Evolutionary conservation across 2,329 filamentous ascomycete species (phyloP).

Genomic region (Claviceps monticola): DNA sequence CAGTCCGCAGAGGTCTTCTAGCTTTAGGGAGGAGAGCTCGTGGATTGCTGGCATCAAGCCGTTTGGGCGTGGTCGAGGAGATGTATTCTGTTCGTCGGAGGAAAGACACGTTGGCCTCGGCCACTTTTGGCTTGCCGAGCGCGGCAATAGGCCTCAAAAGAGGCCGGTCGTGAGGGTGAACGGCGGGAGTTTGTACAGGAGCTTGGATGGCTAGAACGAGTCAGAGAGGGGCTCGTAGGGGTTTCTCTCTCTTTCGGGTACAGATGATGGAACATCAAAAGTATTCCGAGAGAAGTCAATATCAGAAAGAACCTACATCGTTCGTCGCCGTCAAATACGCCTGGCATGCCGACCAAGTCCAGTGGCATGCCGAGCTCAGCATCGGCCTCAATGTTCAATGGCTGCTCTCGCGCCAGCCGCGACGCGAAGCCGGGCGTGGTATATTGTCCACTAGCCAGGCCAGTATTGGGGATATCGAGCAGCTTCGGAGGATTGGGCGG

Average conservation of each 20-base stretch:
- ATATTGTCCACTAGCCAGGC: slow-evolving; percentile 74
- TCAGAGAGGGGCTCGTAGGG: background rate
- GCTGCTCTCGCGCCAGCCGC: slow-evolving; percentile 77
- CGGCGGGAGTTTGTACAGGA: slow-evolving; percentile 50
- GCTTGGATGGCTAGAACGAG: slow-evolving; percentile 60
- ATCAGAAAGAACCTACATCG: slow-evolving; percentile 46
- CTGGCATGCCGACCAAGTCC: slow-evolving; percentile 86
- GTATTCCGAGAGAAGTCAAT: background rate
- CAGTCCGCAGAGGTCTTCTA: slow-evolving; percentile 25
- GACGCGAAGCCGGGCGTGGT: slow-evolving; percentile 84
- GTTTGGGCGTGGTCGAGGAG: slow-evolving; percentile 44
- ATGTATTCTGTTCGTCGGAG: slow-evolving; percentile 94
- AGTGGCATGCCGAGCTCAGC: slow-evolving; percentile 96
- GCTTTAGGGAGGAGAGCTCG: slow-evolving; percentile 21
- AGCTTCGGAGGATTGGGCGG: slow-evolving; percentile 92
- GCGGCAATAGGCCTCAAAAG: slow-evolving; percentile 74
- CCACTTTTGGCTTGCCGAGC: slow-evolving; percentile 69
- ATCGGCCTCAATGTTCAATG: slow-evolving; percentile 92
- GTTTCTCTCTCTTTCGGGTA: no score
- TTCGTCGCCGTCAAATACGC: slow-evolving; percentile 90
- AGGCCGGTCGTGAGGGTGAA: slow-evolving; percentile 73
- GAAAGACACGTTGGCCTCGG: slow-evolving; percentile 75
- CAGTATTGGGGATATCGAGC: slow-evolving; percentile 90
- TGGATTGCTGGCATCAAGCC: slow-evolving; percentile 31
- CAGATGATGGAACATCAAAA: no score